These are phyloP conservation scores for Aspergillus piperis DNA, from an alignment of 2,329 filamentous ascomycete genomes.

Conservation along the genomic window DNA sequence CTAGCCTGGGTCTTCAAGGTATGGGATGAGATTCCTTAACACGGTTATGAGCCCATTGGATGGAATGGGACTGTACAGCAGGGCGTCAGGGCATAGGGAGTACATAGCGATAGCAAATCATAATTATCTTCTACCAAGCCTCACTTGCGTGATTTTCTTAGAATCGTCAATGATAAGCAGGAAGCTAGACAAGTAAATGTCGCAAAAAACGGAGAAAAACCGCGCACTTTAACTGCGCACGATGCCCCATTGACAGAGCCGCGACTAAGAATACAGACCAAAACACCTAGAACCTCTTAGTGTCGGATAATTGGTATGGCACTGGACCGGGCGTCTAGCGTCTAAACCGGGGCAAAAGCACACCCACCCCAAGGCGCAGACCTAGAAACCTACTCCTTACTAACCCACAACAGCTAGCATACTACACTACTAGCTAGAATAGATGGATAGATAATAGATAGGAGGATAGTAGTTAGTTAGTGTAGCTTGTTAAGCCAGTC, in stretches of 20 bases:
- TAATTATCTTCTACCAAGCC: background rate
- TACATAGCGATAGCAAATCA: conserved; percentile 14
- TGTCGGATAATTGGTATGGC: background rate
- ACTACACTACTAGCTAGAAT: no score
- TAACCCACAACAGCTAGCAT: background rate
- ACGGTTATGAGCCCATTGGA: background rate
- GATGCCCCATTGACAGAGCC: background rate
- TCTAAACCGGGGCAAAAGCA: background rate
- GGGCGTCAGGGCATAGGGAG: conserved; percentile 12
- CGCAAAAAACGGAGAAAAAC: background rate
- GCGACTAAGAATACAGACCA: background rate
- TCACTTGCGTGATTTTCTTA: background rate
- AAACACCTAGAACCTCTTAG: background rate
- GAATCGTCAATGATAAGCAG: no score
- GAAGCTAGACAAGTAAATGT: background rate
- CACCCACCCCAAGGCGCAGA: background rate
- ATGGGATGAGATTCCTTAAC: conserved; percentile 11
- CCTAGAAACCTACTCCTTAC: background rate
- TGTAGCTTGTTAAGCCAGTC: no score
- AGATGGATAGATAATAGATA: no score
- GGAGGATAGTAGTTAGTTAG: no score
- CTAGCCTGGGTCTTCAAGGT: conserved; percentile 7
- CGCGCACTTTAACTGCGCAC: background rate
- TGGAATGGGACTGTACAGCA: conserved; percentile 18
- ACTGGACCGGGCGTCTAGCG: background rate